Base-by-base conservation (phyloP, 805 yeast genomes). In the Sungouiella blattae region DNA sequence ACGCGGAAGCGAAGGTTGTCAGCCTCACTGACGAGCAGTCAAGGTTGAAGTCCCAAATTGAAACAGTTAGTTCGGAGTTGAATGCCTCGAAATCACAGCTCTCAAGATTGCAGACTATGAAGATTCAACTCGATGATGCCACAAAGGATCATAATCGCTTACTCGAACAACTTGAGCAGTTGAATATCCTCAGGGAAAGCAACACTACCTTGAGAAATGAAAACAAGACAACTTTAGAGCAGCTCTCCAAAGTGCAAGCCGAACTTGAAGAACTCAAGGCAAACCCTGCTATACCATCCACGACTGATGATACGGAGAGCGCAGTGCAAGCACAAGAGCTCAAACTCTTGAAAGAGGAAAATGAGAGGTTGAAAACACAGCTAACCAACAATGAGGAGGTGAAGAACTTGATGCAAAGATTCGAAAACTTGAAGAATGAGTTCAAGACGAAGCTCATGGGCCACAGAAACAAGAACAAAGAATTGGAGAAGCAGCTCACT, bases 121-220 rank as follows among this genome's bases (percentile, higher is more conserved):
- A 50, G 6, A 35, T 49, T 8, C 45, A 56, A 27, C 28, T 62
- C 8, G 57, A 55, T 6, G 60, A 46, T 43, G 40, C 43, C 57
- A 64, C 62, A 28, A 51, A 62, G 15, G 75, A 69, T 34, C 79
- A 78, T 36, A 57, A 64, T 5, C 64, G 68, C 28, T 51, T 82
- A 14, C 39, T 71, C 37, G 68, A 69, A 32, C 81, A 79, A 47
- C 60, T 81, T 33, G 73, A 78, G 37, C 83, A 82, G 43, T 55
- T 83, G 54, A 78, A 75, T 46, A 62, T 82, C 17, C 57, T 83
- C 36, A 67, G 84, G 34, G 91, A 83, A 55, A 80, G 87, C 47
- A 83, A 83, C 47, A 61, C 69, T 6, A 74, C 85, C 2, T 64
- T 83, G 44, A 69, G 89, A 33, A 64, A 65, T 36, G 86, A 80